Conservation (phyloP, 805 yeast species). For the Suhomyces emberorum region DNA sequence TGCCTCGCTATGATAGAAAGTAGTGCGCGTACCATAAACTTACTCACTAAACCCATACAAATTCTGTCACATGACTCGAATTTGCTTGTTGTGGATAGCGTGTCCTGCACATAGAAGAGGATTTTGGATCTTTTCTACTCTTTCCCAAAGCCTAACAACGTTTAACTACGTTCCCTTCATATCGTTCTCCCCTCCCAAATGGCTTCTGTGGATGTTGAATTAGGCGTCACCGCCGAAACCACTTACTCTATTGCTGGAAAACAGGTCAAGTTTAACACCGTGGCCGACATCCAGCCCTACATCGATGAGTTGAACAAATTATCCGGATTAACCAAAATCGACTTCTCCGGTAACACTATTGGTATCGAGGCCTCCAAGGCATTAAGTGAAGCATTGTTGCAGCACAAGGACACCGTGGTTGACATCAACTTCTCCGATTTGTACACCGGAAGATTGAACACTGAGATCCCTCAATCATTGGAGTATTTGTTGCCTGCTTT, state of each 20-base stretch:
- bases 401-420: constrained; percentile 45
- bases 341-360: constrained; percentile 89
- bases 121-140: too few relatives aligned
- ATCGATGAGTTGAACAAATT: constrained; percentile 50
- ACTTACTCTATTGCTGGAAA: constrained; percentile 67
- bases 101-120: too few relatives aligned
- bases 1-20: too few relatives aligned
- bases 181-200: too few relatives aligned
- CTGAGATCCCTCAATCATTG: constrained; percentile 88
- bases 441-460: constrained; percentile 90
- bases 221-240: constrained; percentile 41
- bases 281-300: constrained; percentile 69
- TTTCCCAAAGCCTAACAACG: too few relatives aligned
- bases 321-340: constrained; percentile 51
- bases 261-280: constrained; percentile 70
- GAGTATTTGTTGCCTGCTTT: constrained; percentile 70
- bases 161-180: too few relatives aligned
- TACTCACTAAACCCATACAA: too few relatives aligned
- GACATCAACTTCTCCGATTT: constrained; percentile 87
- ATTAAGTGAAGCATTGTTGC: constrained; percentile 55
- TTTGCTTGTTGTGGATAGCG: too few relatives aligned
- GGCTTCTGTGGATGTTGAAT: constrained; percentile 23
- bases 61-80: too few relatives aligned
- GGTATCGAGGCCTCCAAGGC: constrained; percentile 85
- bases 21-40: too few relatives aligned